Base-by-base conservation (phyloP, 768 basidiomycete species). In the Lyophyllum decastes region DNA sequence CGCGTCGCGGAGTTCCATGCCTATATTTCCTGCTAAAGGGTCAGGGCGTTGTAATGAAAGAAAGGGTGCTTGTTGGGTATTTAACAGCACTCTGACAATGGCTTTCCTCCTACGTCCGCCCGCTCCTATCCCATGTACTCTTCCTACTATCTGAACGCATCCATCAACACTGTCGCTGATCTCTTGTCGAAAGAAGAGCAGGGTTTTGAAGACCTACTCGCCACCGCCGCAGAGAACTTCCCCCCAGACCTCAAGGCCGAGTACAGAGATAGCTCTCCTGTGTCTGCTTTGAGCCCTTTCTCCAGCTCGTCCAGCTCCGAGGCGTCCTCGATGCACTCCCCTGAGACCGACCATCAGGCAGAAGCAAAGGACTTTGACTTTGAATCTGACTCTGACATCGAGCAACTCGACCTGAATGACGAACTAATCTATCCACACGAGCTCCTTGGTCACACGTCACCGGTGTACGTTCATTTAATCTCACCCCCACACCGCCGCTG, bases 201-300 rank as follows among this genome's bases (percentile, higher is more conserved):
- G 22, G 64, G 66, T 35, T 64, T 62, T 33, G 68, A 69, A 11
- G 61, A 62, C 24, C 47, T 58, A 4, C 40, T 57, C 4, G 57
- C 52, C 30, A 33, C 43, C 14, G 61, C 61, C 11, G 57, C 61
- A 33, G 53, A 52, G 44, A 25, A 48, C 30, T 62, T 62, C 22
- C 57, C 61, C 38, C 40, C 38, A 10, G 61, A 62, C 24, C 45
- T 16, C 22, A 58, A 58, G n/a, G 10, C 35, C 16, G 49, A 55
- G 16, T 24, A 46, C 33, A 30, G 41, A 48, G 27, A 40, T 22
- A 17, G 16, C 38, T 57, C 45, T 14, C 21, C 41, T 12, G 16
- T 38, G 21, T 46, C 50, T 52, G 49, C 56, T 25, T 35, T 52
- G 24, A 59, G 52, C 49, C 49, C 61, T 34, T 52, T 48, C 44